Base-by-base conservation (phyloP, 495 filamentous ascomycete genomes). In the Aspergillus cavernicola region DNA sequence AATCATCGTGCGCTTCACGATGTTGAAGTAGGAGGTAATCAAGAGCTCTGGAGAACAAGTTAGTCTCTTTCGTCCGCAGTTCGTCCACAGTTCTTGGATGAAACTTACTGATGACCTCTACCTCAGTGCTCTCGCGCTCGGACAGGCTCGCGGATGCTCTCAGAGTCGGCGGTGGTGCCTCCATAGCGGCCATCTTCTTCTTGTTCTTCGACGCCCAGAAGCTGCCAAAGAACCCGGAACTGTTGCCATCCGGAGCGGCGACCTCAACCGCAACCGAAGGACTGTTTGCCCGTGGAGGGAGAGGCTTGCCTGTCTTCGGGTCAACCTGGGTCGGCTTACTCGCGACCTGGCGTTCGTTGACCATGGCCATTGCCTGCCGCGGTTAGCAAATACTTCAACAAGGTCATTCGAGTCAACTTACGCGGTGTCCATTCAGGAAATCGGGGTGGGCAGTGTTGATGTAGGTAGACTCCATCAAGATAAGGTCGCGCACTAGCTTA, bases 181-280 rank as follows among this genome's bases (percentile, higher is more conserved):
- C 95, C 95, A 97, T 97, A 51, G 92, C 90, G 19, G 95, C 95
- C 81, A 96, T 91, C 85, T 96, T 97, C 85, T 97, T 99, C 83
- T 97, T 99, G 70, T 97, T 97, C 81, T 96, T 97, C 50, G 85
- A 87, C 6, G 92, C 90, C 70, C 95, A 97, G 80, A 97, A 97
- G 67, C 88, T 92, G 53, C 92, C 92, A 67, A 97, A 97, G 79
- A 97, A 99, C 48, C 91, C 89, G 44, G 80, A 70, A 60, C 84
- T 83, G 41, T 73, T 73, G 64, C 78, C 80, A 35, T 72, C 71
- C 36, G 70, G 76, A 3, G 78, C 72, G 13, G 75, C 64, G 32
- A 62, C 66, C 56, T 84, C 84, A 39, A 85, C 65, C 15, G 77
- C 84, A 39, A 85, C 65, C 15, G 77, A 77, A 0, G 84, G 83